These are phyloP conservation scores for Gynochthodes officinalis DNA, from an alignment of 257 asterid species.

Conservation along the genomic window DNA sequence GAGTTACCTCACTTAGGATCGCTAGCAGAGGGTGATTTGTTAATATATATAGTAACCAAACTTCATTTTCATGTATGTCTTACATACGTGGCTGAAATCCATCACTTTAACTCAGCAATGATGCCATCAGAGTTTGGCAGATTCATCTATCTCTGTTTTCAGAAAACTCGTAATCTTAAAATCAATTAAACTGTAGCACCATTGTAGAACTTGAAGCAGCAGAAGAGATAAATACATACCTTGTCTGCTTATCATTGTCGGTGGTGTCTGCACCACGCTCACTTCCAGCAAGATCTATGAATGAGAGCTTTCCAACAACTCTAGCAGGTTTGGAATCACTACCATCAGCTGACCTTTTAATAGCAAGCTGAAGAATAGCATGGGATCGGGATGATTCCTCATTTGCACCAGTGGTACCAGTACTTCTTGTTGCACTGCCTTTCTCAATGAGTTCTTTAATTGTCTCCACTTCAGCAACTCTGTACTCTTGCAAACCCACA, in stretches of 20 bases:
- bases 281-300: conserved; percentile 99
- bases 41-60: neutral
- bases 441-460: conserved; percentile 90
- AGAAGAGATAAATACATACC: conserved; percentile 38
- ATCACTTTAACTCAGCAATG: neutral
- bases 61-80: neutral
- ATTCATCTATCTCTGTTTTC: neutral
- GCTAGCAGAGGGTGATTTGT: too few relatives aligned
- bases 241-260: conserved; percentile 95
- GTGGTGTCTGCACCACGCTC: conserved; percentile 99
- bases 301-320: conserved; percentile 92
- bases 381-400: conserved; percentile 99
- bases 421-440: conserved; percentile 91
- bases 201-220: neutral
- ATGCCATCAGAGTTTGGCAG: neutral
- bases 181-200: too few relatives aligned
- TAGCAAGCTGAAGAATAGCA: conserved; percentile 93
- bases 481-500: conserved; percentile 50
- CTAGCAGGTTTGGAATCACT: conserved; percentile 88
- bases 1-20: neutral
- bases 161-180: neutral
- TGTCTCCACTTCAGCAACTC: conserved; percentile 51
- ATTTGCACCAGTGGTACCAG: conserved; percentile 98
- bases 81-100: conserved; percentile 5
- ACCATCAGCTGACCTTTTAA: conserved; percentile 84